A percentile compares a stretch with the other conserved stretches of the same genome.
These are phyloP conservation scores for Lipomyces anomalus DNA, from an alignment of 805 yeast genomes.

Conservation along the genomic window DNA sequence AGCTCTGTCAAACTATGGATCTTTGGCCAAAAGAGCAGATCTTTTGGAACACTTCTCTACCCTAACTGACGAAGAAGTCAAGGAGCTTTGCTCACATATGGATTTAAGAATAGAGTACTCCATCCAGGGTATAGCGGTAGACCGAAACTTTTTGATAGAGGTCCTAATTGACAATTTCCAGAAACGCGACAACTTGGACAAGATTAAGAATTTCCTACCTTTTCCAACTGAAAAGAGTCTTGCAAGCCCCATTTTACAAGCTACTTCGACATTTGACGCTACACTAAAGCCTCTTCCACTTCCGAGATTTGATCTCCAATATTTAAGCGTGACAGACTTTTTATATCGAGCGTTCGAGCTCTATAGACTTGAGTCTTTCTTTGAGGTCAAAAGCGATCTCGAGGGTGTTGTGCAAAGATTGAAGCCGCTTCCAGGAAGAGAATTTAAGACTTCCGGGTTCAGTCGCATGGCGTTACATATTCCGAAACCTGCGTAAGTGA, in stretches of 20 bases:
- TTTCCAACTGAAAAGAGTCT: constrained; percentile 16
- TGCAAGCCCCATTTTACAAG: constrained; percentile 5
- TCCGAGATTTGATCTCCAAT: constrained; percentile 29
- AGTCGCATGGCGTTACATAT: constrained; percentile 27
- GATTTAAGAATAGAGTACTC: constrained; percentile 10
- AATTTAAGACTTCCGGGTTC: constrained; percentile 21
- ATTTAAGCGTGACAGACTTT: constrained; percentile 31
- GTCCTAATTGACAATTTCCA: constrained; percentile 22
- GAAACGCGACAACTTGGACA: constrained; percentile 2
- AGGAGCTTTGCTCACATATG: constrained; percentile 11
- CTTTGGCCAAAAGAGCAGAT: constrained; percentile 22
- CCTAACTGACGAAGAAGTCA: constrained; percentile 23
- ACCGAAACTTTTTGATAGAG: constrained; percentile 17
- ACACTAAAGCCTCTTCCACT: constrained; percentile 21
- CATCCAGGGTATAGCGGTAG: constrained; percentile 1
- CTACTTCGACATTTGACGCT: constrained; percentile 8
- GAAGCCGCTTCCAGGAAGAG: constrained; percentile 14
- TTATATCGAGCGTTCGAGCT: constrained; percentile 26
- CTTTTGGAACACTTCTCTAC: constrained; percentile 26
- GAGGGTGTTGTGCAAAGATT: constrained; percentile 24
- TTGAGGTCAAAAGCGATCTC: constrained; percentile 25
- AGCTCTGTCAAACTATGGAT: constrained; percentile 29
- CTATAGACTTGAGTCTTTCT: constrained; percentile 23
- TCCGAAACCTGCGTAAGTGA: constrained; percentile 11
- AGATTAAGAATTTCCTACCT: background rate